Evolutionary conservation across 257 asterid species (phyloP), one percentile per base, ranked within the genome.

Genomic region (Galeopsis tetrahit): DNA sequence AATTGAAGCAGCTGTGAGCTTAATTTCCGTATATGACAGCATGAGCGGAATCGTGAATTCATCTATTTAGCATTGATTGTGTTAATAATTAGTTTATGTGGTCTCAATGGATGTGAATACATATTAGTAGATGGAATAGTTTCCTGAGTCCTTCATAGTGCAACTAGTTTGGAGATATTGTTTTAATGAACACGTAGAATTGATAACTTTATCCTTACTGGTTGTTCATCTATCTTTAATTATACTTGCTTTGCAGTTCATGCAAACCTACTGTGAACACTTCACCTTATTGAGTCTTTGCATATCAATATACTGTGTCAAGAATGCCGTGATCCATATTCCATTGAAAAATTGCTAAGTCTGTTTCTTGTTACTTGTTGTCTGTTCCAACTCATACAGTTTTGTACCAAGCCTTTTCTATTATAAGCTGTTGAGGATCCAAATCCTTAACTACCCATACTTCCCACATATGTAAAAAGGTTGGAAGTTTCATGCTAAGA

Each of bases 1-100:
- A 31, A 66, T 67, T 48, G 51, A 39, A 10, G 58, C 40, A 39
- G 49, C 0, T 36, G 44, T 42, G 42, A 34, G 42, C 51, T 62
- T 40, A 66, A 4, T 38, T 39, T 42, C 42, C 39, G 15, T 61
- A 62, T 15, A 62, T 11, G 40, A 48, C 14, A 66, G n/a, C 51
- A 33, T 56, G 76, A 48, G 8, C 32, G 2, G 49, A 73, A 35
- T 56, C 74, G 8, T 39, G 49, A 63, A 39, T 66, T 63, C 35
- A 4, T 63, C 21, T 61, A 59, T 31, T 7, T 53, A 15, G 57
- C 42, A 40, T 53, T 35, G 42, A 8, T 39, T 28, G 4, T 62
- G 65, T 14, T 51, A 60, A 53, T 39, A 39, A 42, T 42, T 42
- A 75, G 56, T 34, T 35, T 55, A 60, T 13, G n/a, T 15, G 0